Percentiles rank a stretch among this genome's conserved stretches.
Conservation (phyloP, 768 basidiomycete species). For the Mycena indigotica region DNA sequence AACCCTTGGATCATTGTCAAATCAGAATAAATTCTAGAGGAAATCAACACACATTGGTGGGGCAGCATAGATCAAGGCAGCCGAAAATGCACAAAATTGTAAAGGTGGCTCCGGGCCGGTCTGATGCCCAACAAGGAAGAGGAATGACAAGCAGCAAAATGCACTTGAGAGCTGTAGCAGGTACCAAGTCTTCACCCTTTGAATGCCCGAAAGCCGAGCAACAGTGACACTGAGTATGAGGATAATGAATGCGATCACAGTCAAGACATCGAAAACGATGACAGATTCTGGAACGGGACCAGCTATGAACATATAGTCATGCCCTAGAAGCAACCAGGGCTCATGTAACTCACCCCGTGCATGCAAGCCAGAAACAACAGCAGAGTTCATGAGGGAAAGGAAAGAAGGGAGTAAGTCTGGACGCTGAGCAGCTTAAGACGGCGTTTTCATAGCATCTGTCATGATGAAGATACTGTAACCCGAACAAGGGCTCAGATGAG, state of each 20-base stretch:
- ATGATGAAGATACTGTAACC: no score
- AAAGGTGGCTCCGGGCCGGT: not conserved
- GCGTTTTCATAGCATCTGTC: no score
- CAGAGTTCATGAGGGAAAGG: no score
- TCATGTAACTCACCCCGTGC: no score
- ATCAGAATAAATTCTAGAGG: not conserved
- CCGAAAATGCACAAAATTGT: not conserved
- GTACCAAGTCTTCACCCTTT: conserved; percentile 9
- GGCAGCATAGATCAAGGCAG: conserved; percentile 4
- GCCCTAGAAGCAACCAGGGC: no score
- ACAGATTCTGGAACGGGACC: no score
- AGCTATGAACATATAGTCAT: no score
- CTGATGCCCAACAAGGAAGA: conserved; percentile 7
- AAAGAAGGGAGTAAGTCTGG: no score
- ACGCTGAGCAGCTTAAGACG: no score
- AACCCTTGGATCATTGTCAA: not conserved
- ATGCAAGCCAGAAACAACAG: no score
- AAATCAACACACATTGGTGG: conserved; percentile 1
- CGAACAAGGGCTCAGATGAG: no score
- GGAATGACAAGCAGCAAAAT: conserved; percentile 2
- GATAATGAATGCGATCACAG: not conserved
- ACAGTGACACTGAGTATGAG: not conserved
- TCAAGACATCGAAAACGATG: not conserved
- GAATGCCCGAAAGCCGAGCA: not conserved
- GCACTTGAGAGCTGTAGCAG: not conserved